Evolutionary conservation across 2,329 filamentous ascomycete genomes (phyloP).

Genomic region (Leptographium wingfieldii): DNA sequence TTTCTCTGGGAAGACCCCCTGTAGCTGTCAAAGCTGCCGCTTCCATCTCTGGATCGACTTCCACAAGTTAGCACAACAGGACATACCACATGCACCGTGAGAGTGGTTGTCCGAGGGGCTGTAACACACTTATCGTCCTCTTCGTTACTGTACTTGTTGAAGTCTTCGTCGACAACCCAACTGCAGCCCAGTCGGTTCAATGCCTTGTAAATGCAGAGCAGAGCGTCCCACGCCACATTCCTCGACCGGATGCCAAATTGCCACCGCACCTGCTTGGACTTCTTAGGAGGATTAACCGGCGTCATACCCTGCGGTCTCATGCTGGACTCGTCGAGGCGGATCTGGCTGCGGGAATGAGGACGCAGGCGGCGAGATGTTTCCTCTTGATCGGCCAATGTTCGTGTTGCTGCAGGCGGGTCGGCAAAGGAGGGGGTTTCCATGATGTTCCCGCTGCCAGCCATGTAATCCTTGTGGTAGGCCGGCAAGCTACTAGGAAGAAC

Average conservation of each 20-base stretch:
- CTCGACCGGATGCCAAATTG: conserved; percentile 94
- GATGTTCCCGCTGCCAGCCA: conserved; percentile 43
- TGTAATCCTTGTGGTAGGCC: conserved; percentile 79
- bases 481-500: conserved; percentile 86
- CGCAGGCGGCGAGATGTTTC: conserved; percentile 72
- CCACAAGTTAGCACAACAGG: not conserved
- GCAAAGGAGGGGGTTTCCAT: conserved; percentile 31
- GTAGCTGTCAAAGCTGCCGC: conserved; percentile 12
- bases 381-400: conserved; percentile 63
- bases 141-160: conserved; percentile 32
- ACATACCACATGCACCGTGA: not conserved
- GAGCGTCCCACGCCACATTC: conserved; percentile 86
- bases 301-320: conserved; percentile 50
- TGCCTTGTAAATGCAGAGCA: conserved; percentile 90
- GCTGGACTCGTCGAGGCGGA: conserved; percentile 52
- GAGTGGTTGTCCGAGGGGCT: not conserved
- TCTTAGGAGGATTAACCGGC: conserved; percentile 52
- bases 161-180: conserved; percentile 62
- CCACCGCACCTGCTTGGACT: conserved; percentile 76
- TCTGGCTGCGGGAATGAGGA: conserved; percentile 64
- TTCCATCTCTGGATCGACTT: conserved; percentile 3
- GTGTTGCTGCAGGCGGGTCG: conserved; percentile 36
- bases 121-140: conserved; percentile 24
- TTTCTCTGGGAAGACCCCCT: conserved; percentile 22
- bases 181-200: conserved; percentile 77